phyloP scores from a whole-genome alignment of 371 early-diverging fungal genomes.

The Haplosporangium sp. region DNA sequence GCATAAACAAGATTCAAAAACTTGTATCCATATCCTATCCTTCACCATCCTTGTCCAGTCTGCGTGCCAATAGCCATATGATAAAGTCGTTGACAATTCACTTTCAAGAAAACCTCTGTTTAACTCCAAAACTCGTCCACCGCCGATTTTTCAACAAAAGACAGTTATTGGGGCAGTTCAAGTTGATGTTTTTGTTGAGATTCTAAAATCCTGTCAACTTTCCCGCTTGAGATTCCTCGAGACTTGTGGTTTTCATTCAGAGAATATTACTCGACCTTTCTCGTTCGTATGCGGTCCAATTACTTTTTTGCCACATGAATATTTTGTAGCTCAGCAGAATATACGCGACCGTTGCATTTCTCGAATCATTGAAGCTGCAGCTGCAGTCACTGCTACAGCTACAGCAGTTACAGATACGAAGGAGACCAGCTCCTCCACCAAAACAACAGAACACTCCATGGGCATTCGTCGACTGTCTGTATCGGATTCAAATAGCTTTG shows the following conservation, averaged over 20 bases:
- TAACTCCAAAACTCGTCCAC: neutral
- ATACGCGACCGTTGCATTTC: neutral
- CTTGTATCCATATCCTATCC: neutral
- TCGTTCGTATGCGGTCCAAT: neutral
- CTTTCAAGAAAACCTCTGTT: neutral
- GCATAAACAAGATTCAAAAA: neutral
- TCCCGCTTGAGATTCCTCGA: neutral
- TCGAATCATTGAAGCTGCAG: neutral
- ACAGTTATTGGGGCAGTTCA: neutral
- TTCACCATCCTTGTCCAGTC: neutral
- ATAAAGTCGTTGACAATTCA: constrained; percentile 1
- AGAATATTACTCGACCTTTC: neutral
- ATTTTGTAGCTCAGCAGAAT: no score
- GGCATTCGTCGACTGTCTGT: neutral
- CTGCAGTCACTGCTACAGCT: neutral
- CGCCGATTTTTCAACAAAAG: no score
- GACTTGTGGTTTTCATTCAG: neutral
- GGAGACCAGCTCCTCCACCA: neutral
- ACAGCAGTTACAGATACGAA: no score
- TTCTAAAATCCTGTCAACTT: neutral
- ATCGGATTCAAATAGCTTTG: neutral
- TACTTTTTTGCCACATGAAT: no score
- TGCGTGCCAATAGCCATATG: neutral
- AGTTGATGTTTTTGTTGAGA: neutral
- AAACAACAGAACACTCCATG: neutral